A percentile compares a stretch with the other conserved stretches of the same genome.
phyloP scores from a whole-genome alignment of 805 yeast genomes.

The Myxozyma geophila region DNA sequence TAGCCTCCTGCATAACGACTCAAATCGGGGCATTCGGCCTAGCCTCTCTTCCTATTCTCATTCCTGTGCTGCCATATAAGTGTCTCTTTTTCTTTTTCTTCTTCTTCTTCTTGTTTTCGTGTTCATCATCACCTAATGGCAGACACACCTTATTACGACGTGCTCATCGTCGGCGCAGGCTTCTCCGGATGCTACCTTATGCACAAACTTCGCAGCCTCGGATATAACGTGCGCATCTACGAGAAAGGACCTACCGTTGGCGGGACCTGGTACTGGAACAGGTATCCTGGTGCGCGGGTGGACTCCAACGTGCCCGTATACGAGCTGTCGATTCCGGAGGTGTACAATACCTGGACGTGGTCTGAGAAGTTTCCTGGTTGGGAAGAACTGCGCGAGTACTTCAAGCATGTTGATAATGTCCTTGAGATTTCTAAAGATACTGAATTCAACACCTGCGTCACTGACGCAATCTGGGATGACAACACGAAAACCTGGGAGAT shows the following conservation, averaged over 20 bases:
- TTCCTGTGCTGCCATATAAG: neutral
- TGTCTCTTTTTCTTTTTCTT: neutral
- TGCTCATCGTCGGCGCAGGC: constrained; percentile 19
- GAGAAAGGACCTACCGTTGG: constrained; percentile 38
- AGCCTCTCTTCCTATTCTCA: neutral
- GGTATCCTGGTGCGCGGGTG: constrained; percentile 43
- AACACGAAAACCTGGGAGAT: constrained; percentile 39
- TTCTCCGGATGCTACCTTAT: constrained; percentile 35
- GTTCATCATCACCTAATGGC: constrained; percentile 1
- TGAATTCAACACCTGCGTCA: constrained; percentile 38
- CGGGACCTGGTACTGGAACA: constrained; percentile 41
- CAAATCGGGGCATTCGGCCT: too few species aligned
- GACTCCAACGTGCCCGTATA: constrained; percentile 43
- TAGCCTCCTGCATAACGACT: neutral
- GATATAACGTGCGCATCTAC: constrained; percentile 33
- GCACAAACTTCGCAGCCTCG: constrained; percentile 36
- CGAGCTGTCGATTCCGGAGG: constrained; percentile 41
- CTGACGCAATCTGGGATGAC: constrained; percentile 38
- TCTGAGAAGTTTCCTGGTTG: constrained; percentile 41
- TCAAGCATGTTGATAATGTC: constrained; percentile 40
- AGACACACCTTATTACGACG: constrained; percentile 17
- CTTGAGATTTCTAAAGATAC: constrained; percentile 40
- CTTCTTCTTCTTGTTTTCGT: neutral
- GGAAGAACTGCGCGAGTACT: constrained; percentile 41
- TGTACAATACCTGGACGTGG: constrained; percentile 42